These are phyloP conservation scores for Mycena metata DNA, from an alignment of 768 basidiomycete species.

Conservation along the genomic window DNA sequence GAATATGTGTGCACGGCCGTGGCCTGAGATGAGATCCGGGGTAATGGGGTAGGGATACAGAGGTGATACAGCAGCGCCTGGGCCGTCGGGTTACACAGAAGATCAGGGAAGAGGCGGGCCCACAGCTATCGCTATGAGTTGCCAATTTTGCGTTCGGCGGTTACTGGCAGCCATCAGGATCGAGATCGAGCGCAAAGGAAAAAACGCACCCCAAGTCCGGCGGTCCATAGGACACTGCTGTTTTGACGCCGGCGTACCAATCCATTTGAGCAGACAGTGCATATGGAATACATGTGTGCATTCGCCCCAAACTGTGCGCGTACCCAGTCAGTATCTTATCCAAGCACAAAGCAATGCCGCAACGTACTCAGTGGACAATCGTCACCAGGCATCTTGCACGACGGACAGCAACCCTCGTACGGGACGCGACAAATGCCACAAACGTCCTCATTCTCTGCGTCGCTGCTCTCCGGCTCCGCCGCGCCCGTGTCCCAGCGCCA, in stretches of 20 bases:
- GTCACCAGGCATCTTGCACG: conserved; percentile 97
- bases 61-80: conserved; percentile 3
- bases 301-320: conserved; percentile 89
- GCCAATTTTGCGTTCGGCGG: conserved; percentile 35
- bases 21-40: conserved; percentile 19
- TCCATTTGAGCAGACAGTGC: conserved; percentile 98
- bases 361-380: conserved; percentile 90
- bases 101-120: neutral
- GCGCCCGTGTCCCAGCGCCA: conserved; percentile 86
- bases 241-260: conserved; percentile 89
- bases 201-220: conserved; percentile 85
- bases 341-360: too few species aligned
- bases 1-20: neutral
- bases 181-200: neutral
- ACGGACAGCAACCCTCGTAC: conserved; percentile 95
- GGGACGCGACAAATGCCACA: conserved; percentile 93
- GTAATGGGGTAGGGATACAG: conserved; percentile 24
- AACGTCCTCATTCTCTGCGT: conserved; percentile 65
- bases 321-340: conserved; percentile 6
- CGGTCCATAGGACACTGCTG: conserved; percentile 99
- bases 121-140: neutral
- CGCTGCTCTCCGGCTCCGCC: conserved; percentile 47
- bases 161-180: conserved; percentile 12
- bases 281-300: conserved; percentile 98
- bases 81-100: neutral